Base-by-base conservation (phyloP, 345 rosid genomes). In the Eucalyptus caleyi region DNA sequence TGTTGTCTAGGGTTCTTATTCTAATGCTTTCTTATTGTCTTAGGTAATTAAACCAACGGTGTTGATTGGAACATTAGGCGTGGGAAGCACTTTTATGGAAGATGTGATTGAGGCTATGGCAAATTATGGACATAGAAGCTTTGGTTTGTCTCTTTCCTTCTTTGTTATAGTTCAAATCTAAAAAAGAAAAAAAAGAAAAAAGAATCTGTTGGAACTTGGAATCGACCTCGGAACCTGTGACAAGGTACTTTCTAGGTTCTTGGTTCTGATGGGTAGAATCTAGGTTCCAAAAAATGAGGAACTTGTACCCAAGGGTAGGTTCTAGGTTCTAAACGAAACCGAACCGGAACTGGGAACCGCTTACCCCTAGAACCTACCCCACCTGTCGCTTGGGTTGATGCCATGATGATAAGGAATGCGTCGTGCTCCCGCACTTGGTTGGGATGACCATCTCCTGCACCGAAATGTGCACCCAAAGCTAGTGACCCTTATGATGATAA, bases 41-140 rank as follows among this genome's bases (percentile, higher is more conserved):
- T 94, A 97, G 99, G 94, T 90, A 92, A 95, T 97, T 93, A 97
- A 94, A 93, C 99, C 99, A 77, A 97, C 97, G 23, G 95, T 96
- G 87, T 86, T 97, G 93, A 96, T 97, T 34, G 99, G 99, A 91
- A 97, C 99, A 92, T 96, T 97, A 12, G 99, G 99, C 85, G 95
- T 93, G 50, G 99, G 99, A 89, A 94, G 91, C 89, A 96, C 99
- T 88, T 96, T 96, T 91, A 97, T 96, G 45, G 93, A 93, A 94
- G 96, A 96, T 69, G 99, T 96, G 88, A 93, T 97, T n/a, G 95
- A 97, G 93, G 92, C 98, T 89, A 96, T 97, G 99, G 93, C 99
- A 50, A 50, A 13, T 50, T 50, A 50, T 50, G 50, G 50, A 50
- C 50, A 49, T 49, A 49, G 50, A 49, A 49, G 50, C 15, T 49